Base-by-base conservation (phyloP, 75 land plant genomes). In the Gnetum montanum region DNA sequence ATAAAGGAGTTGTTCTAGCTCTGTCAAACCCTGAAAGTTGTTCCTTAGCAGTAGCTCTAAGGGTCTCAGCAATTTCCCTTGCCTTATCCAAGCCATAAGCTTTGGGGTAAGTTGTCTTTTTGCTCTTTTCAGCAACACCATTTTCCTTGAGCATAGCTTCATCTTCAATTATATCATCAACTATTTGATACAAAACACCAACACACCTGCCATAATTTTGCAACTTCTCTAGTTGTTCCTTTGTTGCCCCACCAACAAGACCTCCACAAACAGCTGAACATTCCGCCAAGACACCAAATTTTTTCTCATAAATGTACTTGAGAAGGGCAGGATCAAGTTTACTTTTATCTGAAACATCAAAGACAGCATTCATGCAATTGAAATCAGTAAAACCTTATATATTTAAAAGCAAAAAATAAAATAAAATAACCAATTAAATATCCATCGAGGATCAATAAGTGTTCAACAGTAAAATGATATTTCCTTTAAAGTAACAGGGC, bases 261-360 rank as follows among this genome's bases (percentile, higher is more conserved):
- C 63, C 91, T 8, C 91, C 91, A 57, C 76, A 72, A 8, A 68
- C 87, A 12, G 76, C 79, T 0, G 91, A 86, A 67, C 76, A 70
- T 66, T 79, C 75, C 7, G 64, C 71, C 76, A 83, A 49, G 45
- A 73, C 73, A 24, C 78, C 90, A 26, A 74, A 70, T 63, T 85
- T 85, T 57, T 72, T 69, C 54, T 70, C 70, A 34, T 74, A 65
- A 19, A 86, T 70, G 30, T 68, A 65, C 5, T 65, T 64, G 2
- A 70, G 62, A 0, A 52, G 58, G 12, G 63, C 1, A 0, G 19
- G 56, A 16, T 53, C 25, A 10, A 53, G 4, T 41, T 41, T 41
- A 18, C 16, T 41, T 15, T 41, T 41, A 41, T 18, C 43, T 41
- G 43, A 15, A 41, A 3, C 43, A 41, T 18, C 16, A 15, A 38